These are phyloP conservation scores for Trametes cinnabarina DNA, from an alignment of 768 basidiomycete genomes.

Conservation along the genomic window DNA sequence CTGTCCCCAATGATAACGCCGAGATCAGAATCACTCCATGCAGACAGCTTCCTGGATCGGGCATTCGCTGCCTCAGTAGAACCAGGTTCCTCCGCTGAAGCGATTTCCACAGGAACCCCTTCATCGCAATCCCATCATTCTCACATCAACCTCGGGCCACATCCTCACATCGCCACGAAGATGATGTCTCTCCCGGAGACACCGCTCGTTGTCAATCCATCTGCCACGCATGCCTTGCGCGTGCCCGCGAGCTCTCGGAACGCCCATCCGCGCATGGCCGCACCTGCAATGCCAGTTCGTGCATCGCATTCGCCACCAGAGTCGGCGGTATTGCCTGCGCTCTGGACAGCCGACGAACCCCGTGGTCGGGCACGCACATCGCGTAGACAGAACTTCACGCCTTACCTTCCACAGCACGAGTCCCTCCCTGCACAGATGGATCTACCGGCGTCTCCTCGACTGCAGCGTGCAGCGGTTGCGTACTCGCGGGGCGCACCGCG, in stretches of 20 bases:
- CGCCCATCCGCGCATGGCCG: background rate
- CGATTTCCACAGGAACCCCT: slow-evolving; percentile 7
- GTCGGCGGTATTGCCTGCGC: background rate
- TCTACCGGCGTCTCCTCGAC: background rate
- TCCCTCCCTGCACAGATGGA: background rate
- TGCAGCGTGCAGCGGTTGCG: slow-evolving; percentile 2
- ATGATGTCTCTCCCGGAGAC: background rate
- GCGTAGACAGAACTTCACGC: background rate
- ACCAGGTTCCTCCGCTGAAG: slow-evolving; percentile 20
- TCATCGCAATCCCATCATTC: slow-evolving; percentile 27
- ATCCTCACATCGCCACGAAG: slow-evolving; percentile 7
- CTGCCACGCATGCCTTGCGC: background rate
- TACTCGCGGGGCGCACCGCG: slow-evolving; percentile 12
- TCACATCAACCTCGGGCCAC: slow-evolving; percentile 14
- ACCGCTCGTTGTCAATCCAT: slow-evolving; percentile 1
- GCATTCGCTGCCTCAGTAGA: slow-evolving; percentile 22
- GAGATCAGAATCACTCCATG: slow-evolving; percentile 3
- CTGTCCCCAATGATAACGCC: background rate
- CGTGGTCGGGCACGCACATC: slow-evolving; percentile 7
- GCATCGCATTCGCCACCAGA: background rate
- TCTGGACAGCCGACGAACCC: background rate
- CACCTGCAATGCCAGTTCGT: background rate
- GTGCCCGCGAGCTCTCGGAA: background rate
- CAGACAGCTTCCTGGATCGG: slow-evolving; percentile 27
- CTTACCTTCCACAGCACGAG: background rate